Percentiles rank a stretch among this genome's conserved stretches.
Evolutionary conservation across 2,329 filamentous ascomycete genomes (phyloP).

Genomic region (Ceratocystis cubensis): DNA sequence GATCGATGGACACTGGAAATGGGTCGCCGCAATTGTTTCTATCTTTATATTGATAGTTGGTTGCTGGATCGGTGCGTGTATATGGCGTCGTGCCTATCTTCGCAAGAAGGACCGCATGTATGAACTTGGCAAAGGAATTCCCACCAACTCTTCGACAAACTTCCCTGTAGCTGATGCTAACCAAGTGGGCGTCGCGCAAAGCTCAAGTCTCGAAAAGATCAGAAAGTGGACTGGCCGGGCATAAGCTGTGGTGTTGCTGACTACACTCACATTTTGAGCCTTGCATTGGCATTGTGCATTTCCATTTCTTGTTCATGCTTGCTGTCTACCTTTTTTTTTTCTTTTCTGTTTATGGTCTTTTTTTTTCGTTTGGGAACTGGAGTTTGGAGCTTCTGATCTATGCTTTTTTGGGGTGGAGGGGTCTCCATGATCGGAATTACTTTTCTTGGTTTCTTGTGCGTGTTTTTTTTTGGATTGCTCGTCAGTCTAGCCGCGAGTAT

Average conservation of each 20-base stretch:
- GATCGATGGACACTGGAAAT: constrained; percentile 60
- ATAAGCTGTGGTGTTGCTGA: too few relatives aligned
- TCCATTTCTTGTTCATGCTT: neutral
- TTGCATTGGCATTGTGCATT: neutral
- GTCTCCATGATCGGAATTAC: constrained; percentile 14
- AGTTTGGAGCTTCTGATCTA: constrained; percentile 7
- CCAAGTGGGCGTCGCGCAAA: neutral
- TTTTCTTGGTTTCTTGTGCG: constrained; percentile 1
- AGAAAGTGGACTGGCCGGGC: constrained; percentile 37
- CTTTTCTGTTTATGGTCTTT: constrained; percentile 4
- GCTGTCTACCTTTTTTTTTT: neutral
- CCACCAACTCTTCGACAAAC: constrained; percentile 24
- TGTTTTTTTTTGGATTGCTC: neutral
- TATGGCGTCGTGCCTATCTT: constrained; percentile 62
- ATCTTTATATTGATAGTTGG: constrained; percentile 55
- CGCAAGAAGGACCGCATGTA: constrained; percentile 52
- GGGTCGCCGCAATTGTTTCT: constrained; percentile 70
- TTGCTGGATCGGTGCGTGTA: constrained; percentile 54
- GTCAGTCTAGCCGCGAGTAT: neutral
- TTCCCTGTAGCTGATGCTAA: constrained; percentile 11
- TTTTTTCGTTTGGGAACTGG: constrained; percentile 14
- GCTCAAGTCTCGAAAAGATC: constrained; percentile 29
- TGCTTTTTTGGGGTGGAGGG: constrained; percentile 11
- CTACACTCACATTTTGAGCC: too few relatives aligned
- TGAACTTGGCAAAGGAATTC: constrained; percentile 34